Evolutionary conservation across 768 basidiomycete species (phyloP).

Genomic region (Suillus ampliporus): DNA sequence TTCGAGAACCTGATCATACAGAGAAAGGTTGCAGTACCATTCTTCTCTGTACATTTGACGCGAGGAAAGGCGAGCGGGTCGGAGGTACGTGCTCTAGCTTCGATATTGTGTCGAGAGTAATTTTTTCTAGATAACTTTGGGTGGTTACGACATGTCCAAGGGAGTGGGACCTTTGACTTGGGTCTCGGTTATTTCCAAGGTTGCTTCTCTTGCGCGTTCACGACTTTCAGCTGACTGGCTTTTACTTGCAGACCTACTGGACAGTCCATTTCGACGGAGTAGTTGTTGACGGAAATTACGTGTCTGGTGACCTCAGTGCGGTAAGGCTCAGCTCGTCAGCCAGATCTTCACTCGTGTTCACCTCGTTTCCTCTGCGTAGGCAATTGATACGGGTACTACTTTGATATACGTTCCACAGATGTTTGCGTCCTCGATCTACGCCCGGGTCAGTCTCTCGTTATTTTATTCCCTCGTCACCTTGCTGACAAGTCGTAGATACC

Average conservation of each 20-base stretch:
- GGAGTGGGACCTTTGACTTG: conserved; percentile 34
- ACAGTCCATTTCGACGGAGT: conserved; percentile 54
- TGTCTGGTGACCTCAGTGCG: conserved; percentile 8
- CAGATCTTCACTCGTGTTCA: conserved; percentile 3
- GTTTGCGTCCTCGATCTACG: conserved; percentile 53
- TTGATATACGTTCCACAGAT: conserved; percentile 60
- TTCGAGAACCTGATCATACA: conserved; percentile 64
- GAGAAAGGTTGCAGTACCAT: conserved; percentile 45
- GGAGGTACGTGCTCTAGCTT: conserved; percentile 42
- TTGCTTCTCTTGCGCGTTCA: conserved; percentile 15
- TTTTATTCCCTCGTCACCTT: background rate
- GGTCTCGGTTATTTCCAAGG: conserved; percentile 46
- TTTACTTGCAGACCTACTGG: conserved; percentile 62
- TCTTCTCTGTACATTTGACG: conserved; percentile 68
- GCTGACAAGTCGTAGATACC: conserved; percentile 49
- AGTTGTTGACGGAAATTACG: conserved; percentile 36
- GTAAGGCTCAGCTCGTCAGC: conserved; percentile 23
- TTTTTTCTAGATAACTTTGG: conserved; percentile 24
- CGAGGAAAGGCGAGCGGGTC: conserved; percentile 48
- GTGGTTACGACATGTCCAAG: conserved; percentile 42
- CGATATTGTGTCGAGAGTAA: background rate
- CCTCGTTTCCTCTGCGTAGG: conserved; percentile 41
- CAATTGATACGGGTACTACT: conserved; percentile 73
- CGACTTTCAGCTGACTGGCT: background rate
- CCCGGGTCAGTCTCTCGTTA: conserved; percentile 34